phyloP scores from a whole-genome alignment of 345 rosid genomes.

The Murraya koenigii region DNA sequence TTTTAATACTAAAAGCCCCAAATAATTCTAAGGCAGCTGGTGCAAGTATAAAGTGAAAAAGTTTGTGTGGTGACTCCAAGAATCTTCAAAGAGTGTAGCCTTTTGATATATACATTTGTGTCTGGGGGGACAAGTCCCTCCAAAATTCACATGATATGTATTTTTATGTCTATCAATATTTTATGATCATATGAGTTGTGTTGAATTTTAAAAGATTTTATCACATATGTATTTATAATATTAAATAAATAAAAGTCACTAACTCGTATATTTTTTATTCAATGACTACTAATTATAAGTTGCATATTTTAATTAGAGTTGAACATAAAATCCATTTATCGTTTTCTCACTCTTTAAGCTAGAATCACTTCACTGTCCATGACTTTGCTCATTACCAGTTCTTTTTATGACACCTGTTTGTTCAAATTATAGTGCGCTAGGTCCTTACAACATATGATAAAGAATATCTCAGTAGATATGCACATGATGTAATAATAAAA shows the following conservation, averaged over 20 bases:
- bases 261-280: no score
- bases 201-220: no score
- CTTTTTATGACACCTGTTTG: constrained; percentile 25
- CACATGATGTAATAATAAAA: background rate
- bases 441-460: constrained; percentile 1
- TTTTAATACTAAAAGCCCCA: background rate
- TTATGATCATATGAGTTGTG: no score
- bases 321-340: background rate
- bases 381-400: constrained; percentile 18
- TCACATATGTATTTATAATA: no score
- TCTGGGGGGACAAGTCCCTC: constrained; percentile 13
- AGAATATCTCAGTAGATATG: constrained; percentile 1
- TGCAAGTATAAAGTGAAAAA: background rate
- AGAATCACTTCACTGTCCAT: background rate
- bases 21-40: background rate
- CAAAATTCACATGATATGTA: constrained; percentile 22
- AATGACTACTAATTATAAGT: no score
- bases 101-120: background rate
- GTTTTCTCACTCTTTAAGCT: background rate
- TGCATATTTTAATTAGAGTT: no score
- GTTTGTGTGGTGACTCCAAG: background rate
- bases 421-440: constrained; percentile 3
- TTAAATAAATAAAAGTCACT: no score
- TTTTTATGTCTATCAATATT: background rate
- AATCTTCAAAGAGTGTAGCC: constrained; percentile 20